Evolutionary conservation across 345 rosid species (phyloP), one percentile per base, ranked within the genome.

Genomic region (Eutrema heterophyllum): DNA sequence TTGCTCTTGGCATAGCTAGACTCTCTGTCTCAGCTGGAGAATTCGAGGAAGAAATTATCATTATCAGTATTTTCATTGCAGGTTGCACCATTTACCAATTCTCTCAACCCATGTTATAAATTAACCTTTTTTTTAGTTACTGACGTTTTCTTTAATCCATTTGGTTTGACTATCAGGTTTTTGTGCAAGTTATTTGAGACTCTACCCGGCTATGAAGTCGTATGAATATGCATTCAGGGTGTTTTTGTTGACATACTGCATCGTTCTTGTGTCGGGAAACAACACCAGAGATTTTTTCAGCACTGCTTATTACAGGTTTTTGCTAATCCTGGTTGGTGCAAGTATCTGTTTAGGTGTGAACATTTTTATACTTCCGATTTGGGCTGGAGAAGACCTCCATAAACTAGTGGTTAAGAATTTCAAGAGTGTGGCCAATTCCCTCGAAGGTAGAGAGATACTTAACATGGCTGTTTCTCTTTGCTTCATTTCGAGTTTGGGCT

Each of bases 361-460:
- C 59, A 85, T 82, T 14, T 87, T 84, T 63, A 52, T 92, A 57
- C 87, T 72, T 78, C 98, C 98, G 29, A 92, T 88, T 65, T 92
- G 98, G 98, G 84, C 98, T 49, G 98, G 95, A 21, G 97, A 92
- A 77, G 97, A 92, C 70, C 84, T 92, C 40, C 98, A 92, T 80
- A 93, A 90, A 71, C 84, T 84, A 72, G 97, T 93, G 52, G 95
- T 85, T 3, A 90, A 93, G 74, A 93, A 93, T 78, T 93, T 93
- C 85, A 87, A 57, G 43, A 85, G 89, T 36, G 97, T 93, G 1
- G 97, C 98, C 48, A 65, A 79, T 79, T 93, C 97, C 44, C 82
- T 93, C 33, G 98, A 92, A 87, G 96, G 98, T 89, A 61, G 5
- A 81, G 29, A 63, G 2, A 64, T 18, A 10, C 41, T 41, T 18